Conservation (phyloP, 169 alveolate species). For the Hammondia hammondi region DNA sequence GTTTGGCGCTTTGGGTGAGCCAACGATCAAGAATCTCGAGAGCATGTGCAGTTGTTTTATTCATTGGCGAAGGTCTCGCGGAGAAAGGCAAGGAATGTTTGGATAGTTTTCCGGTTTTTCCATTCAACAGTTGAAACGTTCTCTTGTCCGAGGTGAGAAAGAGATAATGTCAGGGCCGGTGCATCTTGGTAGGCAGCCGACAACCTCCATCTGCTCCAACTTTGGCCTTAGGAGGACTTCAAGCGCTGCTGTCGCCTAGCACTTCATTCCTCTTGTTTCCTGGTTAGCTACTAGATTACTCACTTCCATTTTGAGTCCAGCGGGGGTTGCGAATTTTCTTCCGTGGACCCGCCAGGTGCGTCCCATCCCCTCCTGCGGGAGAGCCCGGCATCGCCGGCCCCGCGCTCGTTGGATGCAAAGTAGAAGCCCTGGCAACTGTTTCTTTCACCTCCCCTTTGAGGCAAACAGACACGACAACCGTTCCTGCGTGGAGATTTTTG, state of each 20-base stretch:
- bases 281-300: neutral
- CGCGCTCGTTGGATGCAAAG: neutral
- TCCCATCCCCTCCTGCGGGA: neutral
- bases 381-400: neutral
- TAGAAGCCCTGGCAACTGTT: neutral
- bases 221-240: neutral
- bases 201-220: neutral
- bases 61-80: neutral
- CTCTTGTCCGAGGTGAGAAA: neutral
- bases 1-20: neutral
- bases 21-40: too few relatives aligned
- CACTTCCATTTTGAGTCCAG: neutral
- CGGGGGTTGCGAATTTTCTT: neutral
- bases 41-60: neutral
- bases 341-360: neutral
- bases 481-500: too few relatives aligned
- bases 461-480: neutral
- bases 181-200: neutral
- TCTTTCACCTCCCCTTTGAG: neutral
- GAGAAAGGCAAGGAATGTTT: neutral
- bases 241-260: neutral
- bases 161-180: neutral
- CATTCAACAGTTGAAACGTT: neutral
- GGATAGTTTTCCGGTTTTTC: neutral
- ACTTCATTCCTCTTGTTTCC: neutral